Evolutionary conservation across 2,329 filamentous ascomycete species (phyloP).

Genomic region (Cadophora luteo-olivacea): DNA sequence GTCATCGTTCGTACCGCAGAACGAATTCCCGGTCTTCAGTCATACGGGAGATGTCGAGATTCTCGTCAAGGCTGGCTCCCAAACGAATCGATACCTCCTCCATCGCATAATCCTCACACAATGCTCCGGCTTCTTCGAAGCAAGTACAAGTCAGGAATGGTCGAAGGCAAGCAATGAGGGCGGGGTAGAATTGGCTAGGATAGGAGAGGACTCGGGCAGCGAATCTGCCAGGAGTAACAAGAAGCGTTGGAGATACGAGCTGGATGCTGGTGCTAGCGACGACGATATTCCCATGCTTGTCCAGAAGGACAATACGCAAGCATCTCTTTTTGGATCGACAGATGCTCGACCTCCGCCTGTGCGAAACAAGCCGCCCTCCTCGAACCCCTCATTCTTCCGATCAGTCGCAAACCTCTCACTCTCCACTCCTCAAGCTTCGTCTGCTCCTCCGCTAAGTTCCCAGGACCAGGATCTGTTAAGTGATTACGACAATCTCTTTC

Average conservation of each 20-base stretch:
- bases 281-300: constrained; percentile 88
- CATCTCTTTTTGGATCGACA: constrained; percentile 63
- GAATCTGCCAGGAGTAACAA: constrained; percentile 43
- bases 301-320: constrained; percentile 67
- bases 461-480: constrained; percentile 79
- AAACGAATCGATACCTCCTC: constrained; percentile 84
- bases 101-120: constrained; percentile 87
- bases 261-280: constrained; percentile 76
- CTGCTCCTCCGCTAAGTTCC: constrained; percentile 55
- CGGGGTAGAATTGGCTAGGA: constrained; percentile 55
- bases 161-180: constrained; percentile 47
- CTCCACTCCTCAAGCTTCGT: constrained; percentile 55
- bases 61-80: constrained; percentile 70
- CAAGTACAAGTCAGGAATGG: constrained; percentile 83
- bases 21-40: constrained; percentile 91
- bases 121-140: constrained; percentile 93
- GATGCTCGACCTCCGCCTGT: constrained; percentile 55
- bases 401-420: constrained; percentile 81
- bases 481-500: constrained; percentile 95
- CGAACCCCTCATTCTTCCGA: constrained; percentile 78
- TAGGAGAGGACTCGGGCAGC: constrained; percentile 54
- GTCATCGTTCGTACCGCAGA: constrained; percentile 72
- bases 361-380: constrained; percentile 66
- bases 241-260: constrained; percentile 83
- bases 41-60: constrained; percentile 95